Evolutionary conservation across 75 land plant genomes (phyloP), one percentile per base, ranked within the genome.

Genomic region (Adiantum capillusveneris): DNA sequence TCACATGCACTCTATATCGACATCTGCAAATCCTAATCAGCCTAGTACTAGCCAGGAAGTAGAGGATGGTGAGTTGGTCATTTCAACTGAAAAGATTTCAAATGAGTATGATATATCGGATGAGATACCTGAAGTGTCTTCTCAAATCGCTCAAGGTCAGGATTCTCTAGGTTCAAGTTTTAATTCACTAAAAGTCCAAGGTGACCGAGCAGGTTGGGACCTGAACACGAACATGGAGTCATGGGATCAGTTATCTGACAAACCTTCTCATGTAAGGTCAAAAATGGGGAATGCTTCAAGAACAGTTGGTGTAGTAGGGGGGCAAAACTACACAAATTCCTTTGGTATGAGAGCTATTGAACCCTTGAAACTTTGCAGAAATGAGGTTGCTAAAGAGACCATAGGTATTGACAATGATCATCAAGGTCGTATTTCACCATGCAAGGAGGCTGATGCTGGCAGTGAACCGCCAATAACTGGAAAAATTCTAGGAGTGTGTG

Each of bases 171-270:
- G 14, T 9, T 9, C 14, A 14, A 41, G 14, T 9, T 14, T 14
- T 41, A 41, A 41, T 41, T 9, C 14, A 9, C 9, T 9, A 9
- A 14, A 9, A 9, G 9, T 41, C 43, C 69, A 59, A 11, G 71
- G 61, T 65, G 74, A 57, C 49, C 30, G 74, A 6, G 44, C 69
- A 9, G 62, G 64, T 45, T 71, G 74, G 74, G 74, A 71, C 46
- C 65, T 71, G 63, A 71, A 71, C 42, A 71, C 48, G 62, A 61
- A 65, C 34, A 65, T 65, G 71, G 74, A 65, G n/a, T 59, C 72
- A 31, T 71, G 74, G 74, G 74, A 71, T 17, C 37, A 68, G 26
- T 62, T 70, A 24, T 29, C 65, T 28, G 74, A 51, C n/a, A 57
- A 70, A 37, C 42, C 50, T n/a, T n/a, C n/a, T n/a, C n/a, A n/a